Base-by-base conservation (phyloP, 163 green algal genomes). In the Chlamydomonas reinhardtii region DNA sequence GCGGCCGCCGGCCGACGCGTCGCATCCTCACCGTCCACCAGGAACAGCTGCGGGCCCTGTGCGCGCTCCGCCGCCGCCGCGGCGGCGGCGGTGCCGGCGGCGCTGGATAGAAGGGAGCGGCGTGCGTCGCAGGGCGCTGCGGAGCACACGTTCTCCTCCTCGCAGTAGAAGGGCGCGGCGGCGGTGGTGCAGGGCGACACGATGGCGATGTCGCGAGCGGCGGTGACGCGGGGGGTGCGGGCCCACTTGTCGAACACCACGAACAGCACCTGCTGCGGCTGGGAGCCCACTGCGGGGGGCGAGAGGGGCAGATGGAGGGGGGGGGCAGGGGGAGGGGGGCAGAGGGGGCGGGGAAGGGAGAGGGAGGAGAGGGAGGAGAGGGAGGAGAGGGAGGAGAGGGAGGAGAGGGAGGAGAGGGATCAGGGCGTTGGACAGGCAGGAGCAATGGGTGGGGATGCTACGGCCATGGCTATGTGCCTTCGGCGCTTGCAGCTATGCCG, bases 201-300 rank as follows among this genome's bases (percentile, higher is more conserved):
- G 2, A 82, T 69, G 8, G 32, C 39, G 39, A 87, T 34, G 6
- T 56, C 15, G 27, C 82, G 82, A 0, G 27, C 68, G 29, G 72
- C 82, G 34, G 61, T 70, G 32, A 22, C 82, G 70, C 82, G 82
- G 2, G 71, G 82, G 12, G 52, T 31, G 29, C 39, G 37, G 27
- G 82, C 82, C 82, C 72, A 87, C 61, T n/a, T 59, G 72, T 87
- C 82, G n/a, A 82, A 87, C 72, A 82, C 72, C 20, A 87, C 82
- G 31, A 82, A 87, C 39, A 61, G 14, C 11, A 87, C 69, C 14
- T 75, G 29, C 39, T 76, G 72, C 0, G 20, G 8, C 48, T 56
- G 48, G 0, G 61, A 29, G 39, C 72, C 82, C 0, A 82, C 80
- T 86, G 80, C 61, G n/a, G 32, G 14, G 62, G 8, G 43, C 43